These are phyloP conservation scores for Triticum turgidum DNA, from an alignment of 176 grass and related monocot genomes.

Conservation along the genomic window DNA sequence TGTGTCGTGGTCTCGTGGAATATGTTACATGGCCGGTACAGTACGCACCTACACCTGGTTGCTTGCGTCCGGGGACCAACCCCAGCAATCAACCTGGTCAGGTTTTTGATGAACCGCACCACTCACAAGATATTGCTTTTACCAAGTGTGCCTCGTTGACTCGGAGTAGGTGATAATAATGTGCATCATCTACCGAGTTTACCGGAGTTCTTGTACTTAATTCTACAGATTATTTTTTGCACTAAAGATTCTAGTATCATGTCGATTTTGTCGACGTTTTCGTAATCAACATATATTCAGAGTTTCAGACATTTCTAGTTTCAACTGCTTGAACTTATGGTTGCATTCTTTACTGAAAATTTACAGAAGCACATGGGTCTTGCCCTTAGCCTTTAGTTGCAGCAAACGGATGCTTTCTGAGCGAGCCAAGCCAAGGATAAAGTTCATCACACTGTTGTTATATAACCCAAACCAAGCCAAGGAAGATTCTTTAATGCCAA, in stretches of 20 bases:
- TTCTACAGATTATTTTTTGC: background rate
- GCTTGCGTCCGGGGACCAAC: background rate
- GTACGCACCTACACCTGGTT: background rate
- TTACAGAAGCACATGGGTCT: background rate
- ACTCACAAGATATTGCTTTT: background rate
- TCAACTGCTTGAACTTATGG: too few species aligned
- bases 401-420: too few species aligned
- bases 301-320: background rate
- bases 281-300: background rate
- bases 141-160: background rate
- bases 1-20: background rate
- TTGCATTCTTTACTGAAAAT: background rate
- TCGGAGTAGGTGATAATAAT: background rate
- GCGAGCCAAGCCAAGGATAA: too few species aligned
- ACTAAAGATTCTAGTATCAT: background rate
- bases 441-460: too few species aligned
- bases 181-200: background rate
- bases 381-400: too few species aligned
- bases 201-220: background rate
- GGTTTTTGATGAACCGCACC: background rate
- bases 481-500: too few species aligned
- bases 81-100: background rate
- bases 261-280: background rate
- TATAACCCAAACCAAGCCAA: too few species aligned
- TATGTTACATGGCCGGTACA: background rate